Percentiles rank a stretch among this genome's conserved stretches.
phyloP scores from a whole-genome alignment of 2,329 filamentous ascomycete species.

The Purpureocillium lavendulum region DNA sequence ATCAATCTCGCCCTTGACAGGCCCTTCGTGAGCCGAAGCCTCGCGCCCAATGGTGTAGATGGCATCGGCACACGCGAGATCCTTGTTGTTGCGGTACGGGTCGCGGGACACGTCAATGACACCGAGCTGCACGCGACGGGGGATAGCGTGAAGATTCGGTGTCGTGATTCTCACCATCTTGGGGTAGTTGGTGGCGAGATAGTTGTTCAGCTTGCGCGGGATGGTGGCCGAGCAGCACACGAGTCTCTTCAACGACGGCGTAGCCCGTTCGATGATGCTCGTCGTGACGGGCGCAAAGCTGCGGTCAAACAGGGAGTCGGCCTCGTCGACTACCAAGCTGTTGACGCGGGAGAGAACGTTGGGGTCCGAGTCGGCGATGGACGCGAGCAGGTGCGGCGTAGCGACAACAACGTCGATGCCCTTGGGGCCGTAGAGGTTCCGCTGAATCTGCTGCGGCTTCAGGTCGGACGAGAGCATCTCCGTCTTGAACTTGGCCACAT shows the following conservation, averaged over 20 bases:
- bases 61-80: slow-evolving; percentile 86
- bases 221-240: slow-evolving; percentile 96
- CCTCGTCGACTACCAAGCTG: slow-evolving; percentile 88
- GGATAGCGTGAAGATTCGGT: slow-evolving; percentile 92
- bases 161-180: slow-evolving; percentile 81
- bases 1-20: slow-evolving; percentile 47
- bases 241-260: slow-evolving; percentile 76
- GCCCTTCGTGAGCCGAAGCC: slow-evolving; percentile 48
- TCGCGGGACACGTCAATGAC: slow-evolving; percentile 87
- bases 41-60: slow-evolving; percentile 91
- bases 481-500: slow-evolving; percentile 79
- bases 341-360: slow-evolving; percentile 87
- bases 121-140: slow-evolving; percentile 84
- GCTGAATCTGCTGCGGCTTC: slow-evolving; percentile 71
- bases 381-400: slow-evolving; percentile 82
- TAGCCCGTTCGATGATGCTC: slow-evolving; percentile 70
- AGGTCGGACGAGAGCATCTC: slow-evolving; percentile 73
- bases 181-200: slow-evolving; percentile 74
- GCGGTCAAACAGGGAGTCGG: slow-evolving; percentile 89
- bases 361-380: slow-evolving; percentile 81
- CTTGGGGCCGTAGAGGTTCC: slow-evolving; percentile 68
- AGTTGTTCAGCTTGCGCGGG: slow-evolving; percentile 77
- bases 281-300: slow-evolving; percentile 82
- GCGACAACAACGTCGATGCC: slow-evolving; percentile 82
- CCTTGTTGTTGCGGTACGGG: slow-evolving; percentile 90